Conservation (phyloP, 1,284 basidiomycete species). For the Moniliella sp. region DNA sequence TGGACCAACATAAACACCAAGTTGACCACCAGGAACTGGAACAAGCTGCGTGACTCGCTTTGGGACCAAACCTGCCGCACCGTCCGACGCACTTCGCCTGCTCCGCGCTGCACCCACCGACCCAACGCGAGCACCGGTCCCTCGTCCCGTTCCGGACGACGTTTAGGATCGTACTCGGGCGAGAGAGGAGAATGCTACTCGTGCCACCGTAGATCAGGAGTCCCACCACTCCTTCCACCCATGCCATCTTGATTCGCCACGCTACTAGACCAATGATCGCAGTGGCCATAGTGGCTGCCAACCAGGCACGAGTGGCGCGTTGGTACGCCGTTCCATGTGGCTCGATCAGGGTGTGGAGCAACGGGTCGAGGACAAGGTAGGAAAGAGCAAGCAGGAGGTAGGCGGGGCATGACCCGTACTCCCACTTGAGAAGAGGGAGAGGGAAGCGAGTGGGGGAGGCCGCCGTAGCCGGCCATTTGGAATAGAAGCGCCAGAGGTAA, state of each 20-base stretch:
- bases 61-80: too few relatives aligned
- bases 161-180: too few relatives aligned
- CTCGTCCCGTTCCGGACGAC: too few relatives aligned
- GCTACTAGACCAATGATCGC: slow-evolving; percentile 21
- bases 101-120: too few relatives aligned
- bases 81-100: too few relatives aligned
- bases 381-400: slow-evolving; percentile 20
- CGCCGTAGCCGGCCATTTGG: slow-evolving; percentile 5
- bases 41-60: slow-evolving; percentile 82
- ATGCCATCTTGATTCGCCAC: too few relatives aligned
- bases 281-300: slow-evolving; percentile 14
- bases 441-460: slow-evolving; percentile 5
- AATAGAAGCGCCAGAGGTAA: slow-evolving; percentile 12
- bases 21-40: slow-evolving; percentile 86
- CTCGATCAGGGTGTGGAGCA: slow-evolving; percentile 22
- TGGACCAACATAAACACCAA: slow-evolving; percentile 68
- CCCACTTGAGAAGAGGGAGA: too few relatives aligned
- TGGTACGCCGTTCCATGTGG: slow-evolving; percentile 15
- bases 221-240: too few relatives aligned
- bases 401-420: too few relatives aligned
- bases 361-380: slow-evolving; percentile 18
- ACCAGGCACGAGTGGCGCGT: slow-evolving; percentile 25
- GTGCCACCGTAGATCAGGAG: too few relatives aligned
- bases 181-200: too few relatives aligned
- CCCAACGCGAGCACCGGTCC: too few relatives aligned